These are phyloP conservation scores for Ephemerocybe angulata DNA, from an alignment of 768 basidiomycete genomes.

Conservation along the genomic window DNA sequence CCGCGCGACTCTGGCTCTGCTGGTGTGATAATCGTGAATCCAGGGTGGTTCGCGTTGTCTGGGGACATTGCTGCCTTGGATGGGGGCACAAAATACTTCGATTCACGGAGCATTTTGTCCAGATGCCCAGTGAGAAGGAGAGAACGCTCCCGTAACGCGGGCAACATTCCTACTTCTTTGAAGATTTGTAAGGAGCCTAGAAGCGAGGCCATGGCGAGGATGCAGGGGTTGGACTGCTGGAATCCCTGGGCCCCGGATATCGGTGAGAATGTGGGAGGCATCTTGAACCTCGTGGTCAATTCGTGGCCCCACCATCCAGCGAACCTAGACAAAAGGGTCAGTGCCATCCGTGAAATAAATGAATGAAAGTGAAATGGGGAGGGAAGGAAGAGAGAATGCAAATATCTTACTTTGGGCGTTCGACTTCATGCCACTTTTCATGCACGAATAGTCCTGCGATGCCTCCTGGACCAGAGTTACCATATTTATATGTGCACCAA, in stretches of 20 bases:
- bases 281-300: conserved; percentile 79
- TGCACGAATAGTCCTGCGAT: conserved; percentile 93
- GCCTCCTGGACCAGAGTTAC: conserved; percentile 95
- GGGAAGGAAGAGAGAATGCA: too few relatives aligned
- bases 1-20: conserved; percentile 62
- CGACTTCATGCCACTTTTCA: conserved; percentile 66
- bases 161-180: conserved; percentile 74
- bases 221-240: conserved; percentile 93
- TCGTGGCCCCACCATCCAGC: conserved; percentile 99
- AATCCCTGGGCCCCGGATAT: conserved; percentile 91
- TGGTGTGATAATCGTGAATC: conserved; percentile 95
- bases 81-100: conserved; percentile 58
- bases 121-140: conserved; percentile 67
- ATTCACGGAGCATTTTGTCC: conserved; percentile 57
- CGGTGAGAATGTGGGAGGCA: conserved; percentile 81
- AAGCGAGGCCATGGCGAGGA: conserved; percentile 73
- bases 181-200: conserved; percentile 82
- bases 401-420: conserved; percentile 59
- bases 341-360: background rate
- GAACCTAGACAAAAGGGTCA: conserved; percentile 44
- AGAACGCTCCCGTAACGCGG: conserved; percentile 63
- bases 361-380: too few relatives aligned
- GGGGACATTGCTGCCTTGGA: conserved; percentile 25
- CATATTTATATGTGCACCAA: conserved; percentile 98
- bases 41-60: conserved; percentile 25